Evolutionary conservation across 805 yeast species (phyloP).

Genomic region (Yarrowia sp.): DNA sequence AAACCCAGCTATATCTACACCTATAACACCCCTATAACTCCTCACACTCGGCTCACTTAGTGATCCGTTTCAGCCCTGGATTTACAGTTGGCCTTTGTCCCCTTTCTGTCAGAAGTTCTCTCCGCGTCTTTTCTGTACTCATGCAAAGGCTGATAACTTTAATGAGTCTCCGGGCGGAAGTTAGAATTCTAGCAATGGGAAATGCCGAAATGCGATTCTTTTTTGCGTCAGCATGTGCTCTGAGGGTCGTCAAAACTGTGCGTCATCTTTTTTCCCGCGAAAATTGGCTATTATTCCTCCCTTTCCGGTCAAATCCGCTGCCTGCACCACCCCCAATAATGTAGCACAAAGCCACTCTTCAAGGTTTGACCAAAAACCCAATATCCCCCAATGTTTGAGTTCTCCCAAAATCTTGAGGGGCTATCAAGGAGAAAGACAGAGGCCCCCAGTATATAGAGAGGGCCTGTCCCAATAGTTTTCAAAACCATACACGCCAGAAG

Average conservation of each 20-base stretch:
- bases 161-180: background rate
- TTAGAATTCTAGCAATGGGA: background rate
- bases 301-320: background rate
- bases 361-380: background rate
- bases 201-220: background rate
- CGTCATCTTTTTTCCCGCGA: conserved; percentile 1
- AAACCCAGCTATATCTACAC: no score
- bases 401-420: conserved; percentile 5
- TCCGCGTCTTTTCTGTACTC: conserved; percentile 14
- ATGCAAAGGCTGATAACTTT: conserved; percentile 13
- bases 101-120: conserved; percentile 12
- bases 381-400: background rate
- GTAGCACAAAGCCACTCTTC: background rate
- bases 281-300: background rate
- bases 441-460: conserved; percentile 5
- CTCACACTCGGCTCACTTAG: no score
- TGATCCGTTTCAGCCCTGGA: background rate
- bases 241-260: background rate
- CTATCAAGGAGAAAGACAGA: background rate
- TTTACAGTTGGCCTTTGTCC: background rate
- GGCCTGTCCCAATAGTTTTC: background rate
- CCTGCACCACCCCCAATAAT: background rate
- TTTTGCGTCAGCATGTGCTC: background rate
- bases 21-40: no score
- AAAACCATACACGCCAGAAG: conserved; percentile 12